These are phyloP conservation scores for Peronospora destructor DNA, from an alignment of 352 stramenopile genomes.

Conservation along the genomic window DNA sequence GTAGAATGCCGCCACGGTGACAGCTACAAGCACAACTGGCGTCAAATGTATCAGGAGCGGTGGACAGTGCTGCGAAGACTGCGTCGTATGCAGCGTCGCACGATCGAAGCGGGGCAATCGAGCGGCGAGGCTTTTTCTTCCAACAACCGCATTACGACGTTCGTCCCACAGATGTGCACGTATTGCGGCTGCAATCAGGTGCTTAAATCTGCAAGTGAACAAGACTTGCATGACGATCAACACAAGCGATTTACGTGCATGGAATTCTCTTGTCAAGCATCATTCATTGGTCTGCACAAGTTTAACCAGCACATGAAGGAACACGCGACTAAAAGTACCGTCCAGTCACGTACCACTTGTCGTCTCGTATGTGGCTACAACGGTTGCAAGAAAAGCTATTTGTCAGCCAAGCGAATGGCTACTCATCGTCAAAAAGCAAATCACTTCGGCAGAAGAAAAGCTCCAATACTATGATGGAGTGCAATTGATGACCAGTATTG, in stretches of 20 bases:
- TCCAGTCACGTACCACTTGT: not conserved
- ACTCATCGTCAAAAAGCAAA: no score
- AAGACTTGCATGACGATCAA: constrained; percentile 22
- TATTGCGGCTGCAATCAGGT: constrained; percentile 35
- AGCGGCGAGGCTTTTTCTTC: not conserved
- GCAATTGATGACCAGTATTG: no score
- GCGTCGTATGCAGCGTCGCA: constrained; percentile 17
- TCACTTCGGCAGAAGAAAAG: no score
- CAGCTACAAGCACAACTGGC: constrained; percentile 35
- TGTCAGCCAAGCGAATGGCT: constrained; percentile 29
- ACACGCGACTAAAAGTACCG: not conserved
- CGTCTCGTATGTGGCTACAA: constrained; percentile 23
- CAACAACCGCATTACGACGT: constrained; percentile 2
- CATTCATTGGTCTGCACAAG: constrained; percentile 23
- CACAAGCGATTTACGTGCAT: constrained; percentile 29
- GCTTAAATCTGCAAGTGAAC: constrained; percentile 21
- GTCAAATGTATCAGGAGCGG: constrained; percentile 25
- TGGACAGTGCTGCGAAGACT: constrained; percentile 21
- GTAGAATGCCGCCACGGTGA: constrained; percentile 28
- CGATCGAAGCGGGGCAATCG: constrained; percentile 8
- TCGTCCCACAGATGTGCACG: constrained; percentile 29
- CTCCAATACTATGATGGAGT: no score
- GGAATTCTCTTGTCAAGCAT: constrained; percentile 23
- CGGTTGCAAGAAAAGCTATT: constrained; percentile 37
- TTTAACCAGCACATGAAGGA: constrained; percentile 28